These are phyloP conservation scores for Ogataea ramenticola DNA, from an alignment of 805 yeast genomes.

Conservation along the genomic window DNA sequence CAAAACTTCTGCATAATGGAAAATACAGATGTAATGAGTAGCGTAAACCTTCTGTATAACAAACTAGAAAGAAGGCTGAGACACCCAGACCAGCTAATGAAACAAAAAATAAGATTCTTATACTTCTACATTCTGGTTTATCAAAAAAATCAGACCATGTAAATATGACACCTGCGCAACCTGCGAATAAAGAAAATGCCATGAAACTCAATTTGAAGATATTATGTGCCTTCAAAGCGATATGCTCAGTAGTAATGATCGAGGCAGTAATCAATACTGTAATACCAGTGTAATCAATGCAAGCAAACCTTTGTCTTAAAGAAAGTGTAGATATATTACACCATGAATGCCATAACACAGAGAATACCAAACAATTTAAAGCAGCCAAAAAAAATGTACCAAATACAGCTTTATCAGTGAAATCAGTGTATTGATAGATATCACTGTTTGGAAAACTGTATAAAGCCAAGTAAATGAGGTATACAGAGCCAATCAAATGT, in stretches of 20 bases:
- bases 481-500: conserved; percentile 64
- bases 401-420: conserved; percentile 43
- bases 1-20: conserved; percentile 67
- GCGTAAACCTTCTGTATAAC: conserved; percentile 46
- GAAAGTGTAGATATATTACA: conserved; percentile 61
- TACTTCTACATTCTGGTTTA: conserved; percentile 72
- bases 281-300: conserved; percentile 93
- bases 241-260: conserved; percentile 78
- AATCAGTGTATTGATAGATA: conserved; percentile 35
- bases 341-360: conserved; percentile 89
- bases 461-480: conserved; percentile 48
- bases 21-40: conserved; percentile 47
- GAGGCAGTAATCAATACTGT: conserved; percentile 86
- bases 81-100: conserved; percentile 72
- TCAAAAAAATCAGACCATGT: conserved; percentile 95
- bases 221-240: conserved; percentile 60
- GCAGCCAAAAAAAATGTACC: conserved; percentile 66
- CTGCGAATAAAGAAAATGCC: conserved; percentile 55
- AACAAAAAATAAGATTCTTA: conserved; percentile 75
- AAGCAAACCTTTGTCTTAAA: conserved; percentile 71
- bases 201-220: conserved; percentile 41
- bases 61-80: conserved; percentile 51
- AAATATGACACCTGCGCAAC: conserved; percentile 64
- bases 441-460: conserved; percentile 58
- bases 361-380: conserved; percentile 67